Conservation (phyloP, 768 basidiomycete genomes). For the Flagelloscypha sp. region DNA sequence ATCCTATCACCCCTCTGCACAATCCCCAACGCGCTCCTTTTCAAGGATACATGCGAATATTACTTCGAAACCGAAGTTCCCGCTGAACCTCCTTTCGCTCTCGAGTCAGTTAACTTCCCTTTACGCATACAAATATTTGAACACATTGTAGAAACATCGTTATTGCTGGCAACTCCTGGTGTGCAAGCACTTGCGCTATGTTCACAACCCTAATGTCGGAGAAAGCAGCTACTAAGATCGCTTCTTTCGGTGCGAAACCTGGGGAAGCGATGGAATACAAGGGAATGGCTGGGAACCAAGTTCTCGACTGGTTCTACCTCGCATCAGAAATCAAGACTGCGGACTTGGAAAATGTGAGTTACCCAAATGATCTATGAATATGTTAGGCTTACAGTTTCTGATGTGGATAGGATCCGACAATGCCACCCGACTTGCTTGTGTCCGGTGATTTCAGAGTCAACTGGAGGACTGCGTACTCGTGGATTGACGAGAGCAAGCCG, state of each 20-base stretch:
- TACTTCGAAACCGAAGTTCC: slow-evolving; percentile 32
- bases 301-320: slow-evolving; percentile 52
- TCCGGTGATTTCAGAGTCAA: slow-evolving; percentile 38
- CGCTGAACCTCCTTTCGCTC: slow-evolving; percentile 35
- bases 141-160: slow-evolving; percentile 29
- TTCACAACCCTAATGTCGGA: slow-evolving; percentile 58
- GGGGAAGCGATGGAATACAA: slow-evolving; percentile 43
- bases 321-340: slow-evolving; percentile 56
- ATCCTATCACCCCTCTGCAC: slow-evolving; percentile 1
- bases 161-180: slow-evolving; percentile 39
- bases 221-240: slow-evolving; percentile 41
- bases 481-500: slow-evolving; percentile 28
- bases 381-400: not conserved
- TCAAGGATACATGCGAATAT: slow-evolving; percentile 37
- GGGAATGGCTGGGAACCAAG: slow-evolving; percentile 57
- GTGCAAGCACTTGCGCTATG: slow-evolving; percentile 58
- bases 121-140: not conserved
- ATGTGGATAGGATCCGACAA: slow-evolving; percentile 35
- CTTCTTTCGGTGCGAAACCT: slow-evolving; percentile 51
- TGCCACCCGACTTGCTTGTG: slow-evolving; percentile 37
- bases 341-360: slow-evolving; percentile 37
- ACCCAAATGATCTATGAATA: not conserved
- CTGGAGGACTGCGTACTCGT: slow-evolving; percentile 44
- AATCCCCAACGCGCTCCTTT: not conserved
- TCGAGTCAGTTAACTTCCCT: slow-evolving; percentile 21